A percentile compares a stretch with the other conserved stretches of the same genome.
Evolutionary conservation across 208 protist genomes (phyloP).

Genomic region (Herpetomonas tarakana): DNA sequence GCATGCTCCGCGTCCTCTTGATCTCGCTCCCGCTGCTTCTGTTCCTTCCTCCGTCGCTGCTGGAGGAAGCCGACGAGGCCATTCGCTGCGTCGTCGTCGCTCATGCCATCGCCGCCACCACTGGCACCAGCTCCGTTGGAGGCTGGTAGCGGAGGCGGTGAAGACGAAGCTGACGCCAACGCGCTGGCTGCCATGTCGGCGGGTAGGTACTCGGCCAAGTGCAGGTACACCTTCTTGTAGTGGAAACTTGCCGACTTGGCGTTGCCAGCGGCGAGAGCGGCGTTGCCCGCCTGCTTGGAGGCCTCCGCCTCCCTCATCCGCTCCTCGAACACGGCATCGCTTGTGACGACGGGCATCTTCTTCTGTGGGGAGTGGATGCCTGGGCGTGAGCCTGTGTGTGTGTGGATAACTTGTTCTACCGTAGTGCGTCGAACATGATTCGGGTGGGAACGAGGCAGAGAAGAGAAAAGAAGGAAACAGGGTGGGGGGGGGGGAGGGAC

Average conservation of each 20-base stretch:
- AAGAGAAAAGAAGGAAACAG: no score
- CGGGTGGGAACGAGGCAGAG: no score
- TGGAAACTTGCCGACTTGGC: constrained; percentile 43
- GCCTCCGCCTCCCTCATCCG: constrained; percentile 23
- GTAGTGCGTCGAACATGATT: no score
- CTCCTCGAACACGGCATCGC: constrained; percentile 3
- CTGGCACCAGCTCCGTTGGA: no score
- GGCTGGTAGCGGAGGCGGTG: not conserved
- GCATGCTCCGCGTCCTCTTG: no score
- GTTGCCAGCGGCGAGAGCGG: constrained; percentile 32
- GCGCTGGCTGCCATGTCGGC: not conserved
- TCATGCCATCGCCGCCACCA: not conserved
- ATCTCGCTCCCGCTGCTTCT: not conserved
- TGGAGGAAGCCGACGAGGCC: constrained; percentile 18
- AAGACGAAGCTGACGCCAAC: not conserved
- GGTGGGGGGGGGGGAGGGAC: no score
- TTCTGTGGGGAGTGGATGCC: not conserved
- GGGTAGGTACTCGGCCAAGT: constrained; percentile 57
- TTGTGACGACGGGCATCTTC: constrained; percentile 3
- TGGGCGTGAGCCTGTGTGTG: no score
- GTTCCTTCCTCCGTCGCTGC: not conserved
- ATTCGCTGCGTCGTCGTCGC: constrained; percentile 6
- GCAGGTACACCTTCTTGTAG: constrained; percentile 73
- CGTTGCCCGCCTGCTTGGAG: constrained; percentile 57
- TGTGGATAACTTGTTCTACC: no score